Evolutionary conservation across 345 rosid genomes (phyloP).

Genomic region (Zanthoxylum bungeanum): DNA sequence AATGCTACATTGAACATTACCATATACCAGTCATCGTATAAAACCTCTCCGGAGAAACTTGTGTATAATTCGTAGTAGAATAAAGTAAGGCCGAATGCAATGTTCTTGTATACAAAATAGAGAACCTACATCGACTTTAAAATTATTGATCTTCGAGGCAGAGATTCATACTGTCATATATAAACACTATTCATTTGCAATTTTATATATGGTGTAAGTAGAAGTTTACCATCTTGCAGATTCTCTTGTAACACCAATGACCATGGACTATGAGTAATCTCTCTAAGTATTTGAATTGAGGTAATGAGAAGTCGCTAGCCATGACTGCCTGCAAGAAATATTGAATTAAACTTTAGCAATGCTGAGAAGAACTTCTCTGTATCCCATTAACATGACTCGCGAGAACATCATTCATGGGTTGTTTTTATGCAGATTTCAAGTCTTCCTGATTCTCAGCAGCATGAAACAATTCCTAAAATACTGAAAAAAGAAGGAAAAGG

Average conservation of each 20-base stretch:
- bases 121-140: constrained; percentile 38
- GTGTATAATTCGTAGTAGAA: constrained; percentile 75
- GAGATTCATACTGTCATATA: background rate
- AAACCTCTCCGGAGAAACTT: constrained; percentile 58
- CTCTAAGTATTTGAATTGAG: constrained; percentile 72
- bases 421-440: too few relatives aligned
- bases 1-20: constrained; percentile 63
- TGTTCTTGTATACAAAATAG: constrained; percentile 78
- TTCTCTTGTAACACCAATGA: constrained; percentile 79
- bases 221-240: constrained; percentile 65
- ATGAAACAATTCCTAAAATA: too few relatives aligned
- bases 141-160: background rate
- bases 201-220: background rate
- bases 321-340: constrained; percentile 60
- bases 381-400: constrained; percentile 25
- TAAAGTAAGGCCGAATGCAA: constrained; percentile 72
- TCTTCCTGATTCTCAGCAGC: too few relatives aligned
- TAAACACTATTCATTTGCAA: background rate
- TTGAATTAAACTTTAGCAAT: constrained; percentile 5
- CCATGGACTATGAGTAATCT: constrained; percentile 76
- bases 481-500: background rate
- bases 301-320: constrained; percentile 82
- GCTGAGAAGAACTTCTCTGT: background rate
- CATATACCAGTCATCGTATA: constrained; percentile 77
- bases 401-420: too few relatives aligned